Evolutionary conservation across 768 basidiomycete species (phyloP).

Genomic region (Asterophora parasitica): DNA sequence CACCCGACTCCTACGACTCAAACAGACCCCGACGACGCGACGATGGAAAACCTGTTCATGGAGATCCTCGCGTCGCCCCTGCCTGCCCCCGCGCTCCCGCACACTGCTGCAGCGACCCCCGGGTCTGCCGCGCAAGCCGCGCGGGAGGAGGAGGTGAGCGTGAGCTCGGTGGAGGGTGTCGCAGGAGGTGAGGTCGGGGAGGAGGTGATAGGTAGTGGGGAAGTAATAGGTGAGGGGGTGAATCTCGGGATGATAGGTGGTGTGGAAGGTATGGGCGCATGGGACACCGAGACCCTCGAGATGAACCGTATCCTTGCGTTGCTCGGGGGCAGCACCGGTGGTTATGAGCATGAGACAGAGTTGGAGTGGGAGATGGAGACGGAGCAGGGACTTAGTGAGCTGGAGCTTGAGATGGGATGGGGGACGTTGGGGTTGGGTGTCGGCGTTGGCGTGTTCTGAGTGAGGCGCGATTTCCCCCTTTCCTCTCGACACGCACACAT

Average conservation of each 20-base stretch:
- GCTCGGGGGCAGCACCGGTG: conserved; percentile 8
- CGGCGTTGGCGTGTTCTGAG: conserved; percentile 15
- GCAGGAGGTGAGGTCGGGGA: conserved; percentile 1
- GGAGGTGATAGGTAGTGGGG: conserved; percentile 6
- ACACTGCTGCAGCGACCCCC: conserved; percentile 18
- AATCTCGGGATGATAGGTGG: neutral
- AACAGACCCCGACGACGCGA: conserved; percentile 44
- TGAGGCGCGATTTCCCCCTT: neutral
- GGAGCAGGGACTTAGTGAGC: conserved; percentile 5
- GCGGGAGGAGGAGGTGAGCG: conserved; percentile 3
- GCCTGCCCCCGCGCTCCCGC: conserved; percentile 22
- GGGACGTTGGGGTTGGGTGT: conserved; percentile 5
- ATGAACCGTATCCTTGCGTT: conserved; percentile 18
- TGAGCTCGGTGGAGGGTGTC: conserved; percentile 6
- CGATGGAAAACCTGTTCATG: conserved; percentile 65
- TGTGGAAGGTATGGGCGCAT: neutral
- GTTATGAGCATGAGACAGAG: too few species aligned
- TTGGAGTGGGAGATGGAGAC: neutral
- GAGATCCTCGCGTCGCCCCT: conserved; percentile 62
- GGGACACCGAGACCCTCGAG: conserved; percentile 15
- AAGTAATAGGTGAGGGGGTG: conserved; percentile 7
- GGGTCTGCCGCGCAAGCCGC: conserved; percentile 14
- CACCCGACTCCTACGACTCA: conserved; percentile 12
- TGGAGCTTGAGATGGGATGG: conserved; percentile 16
- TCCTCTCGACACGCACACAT: too few species aligned